Conservation (phyloP, 176 grass and related monocot genomes). For the Typha latifolia region DNA sequence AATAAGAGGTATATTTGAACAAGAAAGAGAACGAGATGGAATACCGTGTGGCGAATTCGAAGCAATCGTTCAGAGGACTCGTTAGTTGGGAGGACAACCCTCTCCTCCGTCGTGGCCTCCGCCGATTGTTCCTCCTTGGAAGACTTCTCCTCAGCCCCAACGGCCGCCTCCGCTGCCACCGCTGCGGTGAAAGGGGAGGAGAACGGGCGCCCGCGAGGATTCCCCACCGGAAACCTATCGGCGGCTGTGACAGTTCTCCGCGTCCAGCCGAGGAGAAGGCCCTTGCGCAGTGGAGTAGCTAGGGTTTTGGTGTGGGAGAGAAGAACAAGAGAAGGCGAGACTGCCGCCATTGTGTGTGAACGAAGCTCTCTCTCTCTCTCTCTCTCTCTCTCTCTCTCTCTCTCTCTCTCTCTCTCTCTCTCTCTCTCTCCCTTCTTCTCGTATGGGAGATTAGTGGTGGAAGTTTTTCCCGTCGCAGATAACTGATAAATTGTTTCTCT, state of each 20-base stretch:
- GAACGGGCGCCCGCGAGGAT: constrained; percentile 4
- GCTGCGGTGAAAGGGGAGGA: constrained; percentile 27
- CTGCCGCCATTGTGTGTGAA: constrained; percentile 41
- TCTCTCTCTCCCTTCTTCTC: background rate
- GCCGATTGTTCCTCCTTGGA: background rate
- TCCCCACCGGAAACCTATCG: constrained; percentile 5
- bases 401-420: background rate
- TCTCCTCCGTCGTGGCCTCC: constrained; percentile 4
- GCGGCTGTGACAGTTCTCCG: background rate
- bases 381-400: no score
- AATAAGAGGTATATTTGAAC: background rate
- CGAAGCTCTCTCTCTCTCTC: background rate
- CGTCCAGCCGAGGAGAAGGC: background rate
- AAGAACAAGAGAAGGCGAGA: constrained; percentile 32
- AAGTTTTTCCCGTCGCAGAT: no score
- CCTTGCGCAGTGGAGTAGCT: background rate
- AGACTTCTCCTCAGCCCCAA: background rate
- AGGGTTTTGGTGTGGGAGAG: constrained; percentile 14
- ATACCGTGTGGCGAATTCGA: constrained; percentile 83
- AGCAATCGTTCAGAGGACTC: constrained; percentile 67
- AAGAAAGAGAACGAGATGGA: background rate
- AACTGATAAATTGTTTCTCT: no score
- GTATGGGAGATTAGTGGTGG: background rate
- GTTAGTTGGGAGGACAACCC: constrained; percentile 74
- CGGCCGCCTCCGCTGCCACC: constrained; percentile 8